Base-by-base conservation (phyloP, 2,329 filamentous ascomycete species). In the Penicillium sp. region DNA sequence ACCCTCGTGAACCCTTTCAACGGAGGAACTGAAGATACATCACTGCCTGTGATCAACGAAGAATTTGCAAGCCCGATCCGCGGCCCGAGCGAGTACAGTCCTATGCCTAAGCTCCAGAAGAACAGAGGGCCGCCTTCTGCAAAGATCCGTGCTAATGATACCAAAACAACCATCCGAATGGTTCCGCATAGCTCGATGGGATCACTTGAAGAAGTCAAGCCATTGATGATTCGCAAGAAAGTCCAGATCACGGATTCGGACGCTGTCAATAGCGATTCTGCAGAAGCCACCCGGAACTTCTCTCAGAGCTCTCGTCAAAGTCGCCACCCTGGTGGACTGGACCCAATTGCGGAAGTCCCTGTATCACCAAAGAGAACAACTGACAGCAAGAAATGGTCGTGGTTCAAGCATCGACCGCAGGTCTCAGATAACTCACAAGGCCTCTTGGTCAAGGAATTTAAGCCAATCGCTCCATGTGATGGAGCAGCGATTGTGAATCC, bases 171-270 rank as follows among this genome's bases (percentile, higher is more conserved):
- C 0, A 85, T 88, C 46, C 81, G 86, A 13, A 76, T 88, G 64
- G 85, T 88, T 2, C 79, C 83, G 30, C 79, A 81, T 10, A 83
- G 82, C 38, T 81, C 83, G 4, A 70, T 80, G 10, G 78, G 75
- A 4, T 79, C 78, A 6, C 76, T 79, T 28, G 72, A 73, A 33
- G 75, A 74, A 16, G 70, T 85, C 7, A 83, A 82, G 42, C 83
- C 85, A 2, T 75, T 87, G 49, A 84, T 82, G 52, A 83, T 87
- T 45, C 80, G 83, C 52, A 87, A 87, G 75, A 76, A 69, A 59
- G 56, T 58, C 30, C 46, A 65, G 61, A 30, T 16, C 38, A 16
- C 46, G 42, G 25, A 52, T 2, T 46, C 60, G 2, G 56, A 62
- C 6, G 56, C 37, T 22, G 22, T 52, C n/a, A 54, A 58, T 2